Percentiles rank a stretch among this genome's conserved stretches.
Conservation (phyloP, 2,329 filamentous ascomycete genomes). For the Aphanoascus verrucosus region DNA sequence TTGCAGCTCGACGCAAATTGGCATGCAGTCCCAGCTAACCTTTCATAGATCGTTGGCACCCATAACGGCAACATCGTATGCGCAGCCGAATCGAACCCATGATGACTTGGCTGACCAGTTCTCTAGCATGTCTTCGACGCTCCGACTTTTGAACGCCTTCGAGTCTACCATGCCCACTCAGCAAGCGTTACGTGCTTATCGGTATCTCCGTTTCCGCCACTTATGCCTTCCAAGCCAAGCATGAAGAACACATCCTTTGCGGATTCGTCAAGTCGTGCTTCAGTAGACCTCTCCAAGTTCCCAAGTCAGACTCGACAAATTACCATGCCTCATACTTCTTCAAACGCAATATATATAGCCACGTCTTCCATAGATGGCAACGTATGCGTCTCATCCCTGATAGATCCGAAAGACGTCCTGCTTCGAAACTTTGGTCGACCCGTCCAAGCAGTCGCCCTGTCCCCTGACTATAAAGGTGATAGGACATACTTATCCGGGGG, state of each 20-base stretch:
- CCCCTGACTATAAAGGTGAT: slow-evolving; percentile 86
- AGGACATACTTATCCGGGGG: slow-evolving; percentile 84
- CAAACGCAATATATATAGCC: slow-evolving; percentile 85
- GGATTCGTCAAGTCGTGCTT: slow-evolving; percentile 6
- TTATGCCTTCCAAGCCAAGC: slow-evolving; percentile 31
- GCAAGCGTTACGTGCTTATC: slow-evolving; percentile 85
- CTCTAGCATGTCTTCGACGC: slow-evolving; percentile 71
- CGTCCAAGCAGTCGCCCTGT: slow-evolving; percentile 84
- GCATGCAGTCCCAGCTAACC: slow-evolving; percentile 24
- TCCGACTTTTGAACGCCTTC: slow-evolving; percentile 67
- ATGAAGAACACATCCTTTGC: background rate
- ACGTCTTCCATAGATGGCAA: slow-evolving; percentile 94
- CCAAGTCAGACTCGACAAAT: slow-evolving; percentile 16
- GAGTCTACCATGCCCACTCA: slow-evolving; percentile 83
- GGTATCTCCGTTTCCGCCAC: slow-evolving; percentile 72
- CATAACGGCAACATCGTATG: slow-evolving; percentile 93
- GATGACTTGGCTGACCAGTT: slow-evolving; percentile 21
- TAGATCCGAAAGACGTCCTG: slow-evolving; percentile 82
- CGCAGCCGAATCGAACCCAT: slow-evolving; percentile 14
- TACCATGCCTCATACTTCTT: slow-evolving; percentile 58
- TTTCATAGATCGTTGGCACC: slow-evolving; percentile 67
- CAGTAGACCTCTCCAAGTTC: slow-evolving; percentile 20
- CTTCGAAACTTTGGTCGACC: slow-evolving; percentile 88
- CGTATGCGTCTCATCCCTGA: slow-evolving; percentile 77
- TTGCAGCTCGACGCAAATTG: background rate